Conservation (phyloP, 768 basidiomycete genomes). For the Podaxis sp. region DNA sequence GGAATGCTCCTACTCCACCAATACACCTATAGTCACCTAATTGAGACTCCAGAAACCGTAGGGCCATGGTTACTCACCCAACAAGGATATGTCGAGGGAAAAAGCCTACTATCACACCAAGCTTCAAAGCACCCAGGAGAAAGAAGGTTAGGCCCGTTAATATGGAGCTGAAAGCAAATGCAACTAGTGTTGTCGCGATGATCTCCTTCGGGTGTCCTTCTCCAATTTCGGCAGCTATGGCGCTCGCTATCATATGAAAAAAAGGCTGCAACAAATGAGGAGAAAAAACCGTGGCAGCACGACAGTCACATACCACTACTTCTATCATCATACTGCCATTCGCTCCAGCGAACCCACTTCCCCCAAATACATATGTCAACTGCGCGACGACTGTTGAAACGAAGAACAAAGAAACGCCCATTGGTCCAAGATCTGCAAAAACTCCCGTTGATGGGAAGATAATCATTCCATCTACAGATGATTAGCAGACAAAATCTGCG, state of each 20-base stretch:
- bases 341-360: slow-evolving; percentile 85
- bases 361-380: slow-evolving; percentile 81
- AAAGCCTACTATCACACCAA: slow-evolving; percentile 89
- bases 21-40: slow-evolving; percentile 55
- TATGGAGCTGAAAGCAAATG: slow-evolving; percentile 84
- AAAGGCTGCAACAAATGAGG: slow-evolving; percentile 62
- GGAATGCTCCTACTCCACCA: slow-evolving; percentile 93
- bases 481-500: not conserved
- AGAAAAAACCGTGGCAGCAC: not conserved
- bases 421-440: slow-evolving; percentile 78
- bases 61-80: slow-evolving; percentile 50
- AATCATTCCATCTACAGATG: slow-evolving; percentile 81
- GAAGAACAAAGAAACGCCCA: slow-evolving; percentile 96
- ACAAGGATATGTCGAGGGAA: slow-evolving; percentile 96
- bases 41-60: not conserved
- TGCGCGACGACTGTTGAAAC: slow-evolving; percentile 82
- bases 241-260: slow-evolving; percentile 87
- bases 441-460: slow-evolving; percentile 85
- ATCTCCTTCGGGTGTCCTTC: slow-evolving; percentile 67
- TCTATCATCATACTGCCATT: slow-evolving; percentile 99
- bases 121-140: slow-evolving; percentile 77
- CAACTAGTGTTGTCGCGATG: slow-evolving; percentile 89
- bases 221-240: slow-evolving; percentile 72
- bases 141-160: slow-evolving; percentile 87
- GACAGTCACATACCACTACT: slow-evolving; percentile 68